These are phyloP conservation scores for Penicillium maclennaniae DNA, from an alignment of 495 filamentous ascomycete species.

Conservation along the genomic window DNA sequence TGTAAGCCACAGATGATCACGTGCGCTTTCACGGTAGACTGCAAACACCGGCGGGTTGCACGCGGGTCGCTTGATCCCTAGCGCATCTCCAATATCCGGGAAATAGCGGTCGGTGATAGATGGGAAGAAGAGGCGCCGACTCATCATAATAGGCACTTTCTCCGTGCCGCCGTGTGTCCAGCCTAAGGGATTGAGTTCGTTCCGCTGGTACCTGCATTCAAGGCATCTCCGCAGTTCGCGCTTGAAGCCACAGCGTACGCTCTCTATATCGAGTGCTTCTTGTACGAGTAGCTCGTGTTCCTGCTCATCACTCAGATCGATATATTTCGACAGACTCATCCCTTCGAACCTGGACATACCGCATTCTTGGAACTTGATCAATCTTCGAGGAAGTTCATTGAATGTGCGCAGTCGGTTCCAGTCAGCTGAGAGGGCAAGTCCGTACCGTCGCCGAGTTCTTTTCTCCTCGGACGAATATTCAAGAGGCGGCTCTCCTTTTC, in stretches of 20 bases:
- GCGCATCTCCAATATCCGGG: not conserved
- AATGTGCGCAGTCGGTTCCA: not conserved
- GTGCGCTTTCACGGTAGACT: not conserved
- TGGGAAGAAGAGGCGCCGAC: slow-evolving; percentile 1
- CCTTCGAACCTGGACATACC: not conserved
- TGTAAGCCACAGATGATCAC: not conserved
- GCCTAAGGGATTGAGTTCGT: not conserved
- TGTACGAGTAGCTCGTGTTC: not conserved
- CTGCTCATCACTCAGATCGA: not conserved
- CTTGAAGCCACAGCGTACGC: slow-evolving; percentile 11
- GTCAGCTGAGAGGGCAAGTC: not conserved
- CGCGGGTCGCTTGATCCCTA: not conserved
- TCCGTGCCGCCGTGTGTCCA: not conserved
- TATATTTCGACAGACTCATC: not conserved
- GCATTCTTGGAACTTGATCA: not conserved
- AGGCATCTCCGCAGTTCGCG: slow-evolving; percentile 15
- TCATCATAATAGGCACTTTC: slow-evolving; percentile 1
- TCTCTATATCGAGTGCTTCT: slow-evolving; percentile 8
- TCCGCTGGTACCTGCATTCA: slow-evolving; percentile 7
- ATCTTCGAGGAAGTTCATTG: not conserved
- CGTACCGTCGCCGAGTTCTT: not conserved
- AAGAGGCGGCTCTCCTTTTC: not conserved
- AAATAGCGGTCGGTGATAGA: slow-evolving; percentile 5
- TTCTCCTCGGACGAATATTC: not conserved
- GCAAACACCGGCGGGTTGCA: not conserved